Conservation (phyloP, 768 basidiomycete genomes). For the Flagelloscypha sp. region DNA sequence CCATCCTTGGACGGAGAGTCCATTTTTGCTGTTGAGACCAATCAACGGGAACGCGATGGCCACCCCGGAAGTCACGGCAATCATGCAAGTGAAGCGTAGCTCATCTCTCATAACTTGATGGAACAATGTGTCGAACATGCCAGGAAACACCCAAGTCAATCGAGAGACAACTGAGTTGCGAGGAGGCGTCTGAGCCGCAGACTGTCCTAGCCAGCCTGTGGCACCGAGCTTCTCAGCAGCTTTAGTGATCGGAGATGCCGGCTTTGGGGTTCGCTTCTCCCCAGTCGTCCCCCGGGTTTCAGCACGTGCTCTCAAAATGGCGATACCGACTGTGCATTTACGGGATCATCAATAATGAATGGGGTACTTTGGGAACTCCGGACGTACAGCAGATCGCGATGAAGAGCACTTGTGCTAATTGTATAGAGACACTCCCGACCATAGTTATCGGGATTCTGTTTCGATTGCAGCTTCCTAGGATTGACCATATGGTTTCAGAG, state of each 20-base stretch:
- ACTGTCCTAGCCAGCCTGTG: no score
- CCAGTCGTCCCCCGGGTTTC: neutral
- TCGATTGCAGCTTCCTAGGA: constrained; percentile 40
- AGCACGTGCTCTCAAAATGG: constrained; percentile 1
- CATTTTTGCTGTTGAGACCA: constrained; percentile 38
- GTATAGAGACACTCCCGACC: constrained; percentile 36
- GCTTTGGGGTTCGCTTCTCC: constrained; percentile 16
- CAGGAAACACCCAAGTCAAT: no score
- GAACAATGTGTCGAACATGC: no score
- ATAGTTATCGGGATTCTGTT: no score
- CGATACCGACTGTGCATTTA: constrained; percentile 8
- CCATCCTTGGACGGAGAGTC: constrained; percentile 43
- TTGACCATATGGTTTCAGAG: no score
- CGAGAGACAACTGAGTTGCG: no score
- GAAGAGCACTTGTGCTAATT: constrained; percentile 48
- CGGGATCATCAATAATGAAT: constrained; percentile 6
- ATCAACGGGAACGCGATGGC: constrained; percentile 42
- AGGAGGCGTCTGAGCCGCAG: no score
- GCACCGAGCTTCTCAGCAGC: constrained; percentile 6
- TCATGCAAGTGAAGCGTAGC: constrained; percentile 48
- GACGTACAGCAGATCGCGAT: constrained; percentile 53
- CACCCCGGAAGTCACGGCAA: constrained; percentile 39
- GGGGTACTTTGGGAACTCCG: constrained; percentile 7
- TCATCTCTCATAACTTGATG: constrained; percentile 54
- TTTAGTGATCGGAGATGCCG: constrained; percentile 1